Conservation (phyloP, 495 filamentous ascomycete species). For the Xylaria scruposa region DNA sequence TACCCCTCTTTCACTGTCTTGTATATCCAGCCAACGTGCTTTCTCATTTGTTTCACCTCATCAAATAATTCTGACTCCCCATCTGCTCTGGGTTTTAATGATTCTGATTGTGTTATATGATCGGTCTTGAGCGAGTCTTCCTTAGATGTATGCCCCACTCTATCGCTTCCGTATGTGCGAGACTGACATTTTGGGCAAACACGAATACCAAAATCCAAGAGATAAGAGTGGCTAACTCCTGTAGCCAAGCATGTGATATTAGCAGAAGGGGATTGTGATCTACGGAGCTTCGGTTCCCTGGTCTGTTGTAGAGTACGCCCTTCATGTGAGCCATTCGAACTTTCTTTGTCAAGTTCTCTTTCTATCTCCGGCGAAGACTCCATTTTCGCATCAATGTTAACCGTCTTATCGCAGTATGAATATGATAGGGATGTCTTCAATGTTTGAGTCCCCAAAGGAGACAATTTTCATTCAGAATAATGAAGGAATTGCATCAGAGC, state of each 20-base stretch:
- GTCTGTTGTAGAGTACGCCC: background rate
- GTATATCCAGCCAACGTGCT: background rate
- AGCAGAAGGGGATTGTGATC: too few relatives aligned
- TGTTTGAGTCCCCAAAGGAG: background rate
- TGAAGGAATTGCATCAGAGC: background rate
- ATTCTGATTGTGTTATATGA: background rate
- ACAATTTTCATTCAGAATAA: too few relatives aligned
- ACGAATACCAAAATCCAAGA: background rate
- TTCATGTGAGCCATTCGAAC: background rate
- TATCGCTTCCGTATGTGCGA: background rate
- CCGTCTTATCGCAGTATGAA: background rate
- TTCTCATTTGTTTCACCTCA: background rate
- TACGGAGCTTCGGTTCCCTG: background rate
- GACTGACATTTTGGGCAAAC: background rate
- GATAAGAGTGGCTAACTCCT: background rate
- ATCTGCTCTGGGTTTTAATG: background rate
- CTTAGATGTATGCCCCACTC: background rate
- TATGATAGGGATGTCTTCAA: background rate
- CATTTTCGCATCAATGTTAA: background rate
- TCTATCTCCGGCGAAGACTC: background rate
- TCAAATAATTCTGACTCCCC: background rate
- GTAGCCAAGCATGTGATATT: background rate
- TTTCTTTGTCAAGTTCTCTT: background rate
- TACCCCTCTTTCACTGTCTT: background rate
- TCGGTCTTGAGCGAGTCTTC: background rate